These are phyloP conservation scores for Vishniacozyma victoriae DNA, from an alignment of 768 basidiomycete genomes.

Conservation along the genomic window DNA sequence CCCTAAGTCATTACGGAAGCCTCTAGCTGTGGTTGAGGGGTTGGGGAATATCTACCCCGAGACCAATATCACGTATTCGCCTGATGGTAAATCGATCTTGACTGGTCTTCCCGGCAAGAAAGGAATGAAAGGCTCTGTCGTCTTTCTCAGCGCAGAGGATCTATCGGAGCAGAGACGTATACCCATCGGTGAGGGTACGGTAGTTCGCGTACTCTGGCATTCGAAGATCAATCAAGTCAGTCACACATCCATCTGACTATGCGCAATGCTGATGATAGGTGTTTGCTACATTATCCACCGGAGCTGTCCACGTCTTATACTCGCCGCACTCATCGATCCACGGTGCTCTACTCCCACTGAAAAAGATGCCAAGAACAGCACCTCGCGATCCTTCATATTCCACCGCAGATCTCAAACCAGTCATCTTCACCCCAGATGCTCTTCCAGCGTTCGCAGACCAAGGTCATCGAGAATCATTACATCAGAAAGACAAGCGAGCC, in stretches of 20 bases:
- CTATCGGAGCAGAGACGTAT: conserved; percentile 54
- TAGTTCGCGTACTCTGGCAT: conserved; percentile 91
- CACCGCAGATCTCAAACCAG: conserved; percentile 65
- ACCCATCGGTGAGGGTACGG: conserved; percentile 49
- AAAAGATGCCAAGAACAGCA: conserved; percentile 77
- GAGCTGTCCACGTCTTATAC: conserved; percentile 82
- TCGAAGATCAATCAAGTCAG: conserved; percentile 92
- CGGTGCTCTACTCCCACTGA: conserved; percentile 81
- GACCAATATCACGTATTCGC: conserved; percentile 92
- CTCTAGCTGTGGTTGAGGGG: conserved; percentile 61
- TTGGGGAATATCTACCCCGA: conserved; percentile 77
- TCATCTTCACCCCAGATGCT: conserved; percentile 87
- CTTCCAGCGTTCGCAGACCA: conserved; percentile 88
- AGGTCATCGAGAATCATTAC: conserved; percentile 59
- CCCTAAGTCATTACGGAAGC: conserved; percentile 80
- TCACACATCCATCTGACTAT: conserved; percentile 5
- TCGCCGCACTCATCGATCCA: conserved; percentile 84
- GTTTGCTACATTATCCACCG: conserved; percentile 77
- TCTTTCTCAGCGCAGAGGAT: conserved; percentile 66
- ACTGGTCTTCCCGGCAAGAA: conserved; percentile 58
- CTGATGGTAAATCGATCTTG: conserved; percentile 81
- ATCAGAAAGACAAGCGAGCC: conserved; percentile 83
- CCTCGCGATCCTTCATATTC: conserved; percentile 74
- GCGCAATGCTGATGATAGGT: conserved; percentile 54
- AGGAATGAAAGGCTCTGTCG: conserved; percentile 61